A percentile compares a stretch with the other conserved stretches of the same genome.
phyloP scores from a whole-genome alignment of 2,329 filamentous ascomycete species.

The Zymoseptoria brevis region DNA sequence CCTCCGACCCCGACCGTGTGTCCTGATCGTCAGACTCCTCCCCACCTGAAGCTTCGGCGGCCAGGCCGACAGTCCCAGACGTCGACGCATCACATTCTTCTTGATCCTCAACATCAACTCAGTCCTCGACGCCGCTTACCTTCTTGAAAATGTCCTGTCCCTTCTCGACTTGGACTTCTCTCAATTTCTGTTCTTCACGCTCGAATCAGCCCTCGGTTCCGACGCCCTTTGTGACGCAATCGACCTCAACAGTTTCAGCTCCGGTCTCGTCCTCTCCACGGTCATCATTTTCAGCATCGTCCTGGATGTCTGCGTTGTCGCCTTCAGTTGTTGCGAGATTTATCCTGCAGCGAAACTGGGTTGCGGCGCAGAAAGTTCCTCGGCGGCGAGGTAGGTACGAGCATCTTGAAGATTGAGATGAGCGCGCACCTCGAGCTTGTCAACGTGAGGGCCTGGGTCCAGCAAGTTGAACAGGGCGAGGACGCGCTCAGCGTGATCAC shows the following conservation, averaged over 20 bases:
- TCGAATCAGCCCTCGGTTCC: too few species aligned
- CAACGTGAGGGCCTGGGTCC: background rate
- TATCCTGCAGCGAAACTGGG: background rate
- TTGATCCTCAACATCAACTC: too few species aligned
- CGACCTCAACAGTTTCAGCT: background rate
- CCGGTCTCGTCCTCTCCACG: background rate
- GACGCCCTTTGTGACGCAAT: too few species aligned
- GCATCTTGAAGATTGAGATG: background rate
- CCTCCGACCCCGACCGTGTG: too few species aligned
- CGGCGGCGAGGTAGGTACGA: background rate
- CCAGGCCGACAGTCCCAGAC: too few species aligned
- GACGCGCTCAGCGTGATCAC: background rate
- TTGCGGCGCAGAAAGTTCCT: background rate
- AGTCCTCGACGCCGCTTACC: too few species aligned
- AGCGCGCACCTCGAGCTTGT: background rate
- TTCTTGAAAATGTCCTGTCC: too few species aligned
- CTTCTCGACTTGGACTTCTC: too few species aligned
- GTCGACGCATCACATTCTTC: too few species aligned
- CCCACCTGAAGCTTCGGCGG: too few species aligned
- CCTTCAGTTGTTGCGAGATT: background rate
- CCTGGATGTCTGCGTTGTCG: background rate
- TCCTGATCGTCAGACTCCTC: too few species aligned
- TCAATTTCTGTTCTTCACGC: too few species aligned
- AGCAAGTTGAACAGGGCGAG: background rate
- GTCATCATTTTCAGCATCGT: background rate